A percentile compares a stretch with the other conserved stretches of the same genome.
Conservation (phyloP, 768 basidiomycete genomes). For the Tricholoma furcatifolium region DNA sequence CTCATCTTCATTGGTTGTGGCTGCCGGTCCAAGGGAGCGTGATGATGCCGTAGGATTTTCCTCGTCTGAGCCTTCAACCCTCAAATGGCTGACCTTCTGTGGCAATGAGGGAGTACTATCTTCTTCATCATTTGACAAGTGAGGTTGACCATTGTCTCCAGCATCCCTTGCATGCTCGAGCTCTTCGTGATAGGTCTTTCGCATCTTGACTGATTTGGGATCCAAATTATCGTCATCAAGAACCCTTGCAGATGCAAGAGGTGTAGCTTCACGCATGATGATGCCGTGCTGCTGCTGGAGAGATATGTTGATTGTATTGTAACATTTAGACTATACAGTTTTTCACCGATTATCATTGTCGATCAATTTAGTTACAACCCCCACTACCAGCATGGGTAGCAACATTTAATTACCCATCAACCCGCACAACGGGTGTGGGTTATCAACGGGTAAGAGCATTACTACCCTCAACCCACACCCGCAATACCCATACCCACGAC, state of each 20-base stretch:
- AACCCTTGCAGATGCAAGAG: neutral
- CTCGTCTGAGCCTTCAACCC: neutral
- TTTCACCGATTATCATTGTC: neutral
- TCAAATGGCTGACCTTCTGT: neutral
- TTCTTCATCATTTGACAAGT: neutral
- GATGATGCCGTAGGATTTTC: too few relatives aligned
- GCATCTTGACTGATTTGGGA: neutral
- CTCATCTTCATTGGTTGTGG: neutral
- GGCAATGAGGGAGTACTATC: neutral
- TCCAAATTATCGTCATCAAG: neutral
- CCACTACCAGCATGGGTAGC: neutral
- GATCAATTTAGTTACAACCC: neutral
- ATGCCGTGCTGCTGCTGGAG: neutral
- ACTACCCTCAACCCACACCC: neutral
- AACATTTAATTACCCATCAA: neutral
- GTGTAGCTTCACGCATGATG: neutral
- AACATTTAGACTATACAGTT: neutral
- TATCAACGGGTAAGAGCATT: neutral
- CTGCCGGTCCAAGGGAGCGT: neutral
- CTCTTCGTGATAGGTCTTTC: neutral
- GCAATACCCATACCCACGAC: neutral
- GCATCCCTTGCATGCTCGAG: neutral
- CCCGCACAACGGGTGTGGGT: neutral
- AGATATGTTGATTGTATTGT: neutral
- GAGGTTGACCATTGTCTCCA: neutral